A percentile compares a stretch with the other conserved stretches of the same genome.
Evolutionary conservation across 176 grass and related monocot genomes (phyloP).

Genomic region (Zizania latifolia): DNA sequence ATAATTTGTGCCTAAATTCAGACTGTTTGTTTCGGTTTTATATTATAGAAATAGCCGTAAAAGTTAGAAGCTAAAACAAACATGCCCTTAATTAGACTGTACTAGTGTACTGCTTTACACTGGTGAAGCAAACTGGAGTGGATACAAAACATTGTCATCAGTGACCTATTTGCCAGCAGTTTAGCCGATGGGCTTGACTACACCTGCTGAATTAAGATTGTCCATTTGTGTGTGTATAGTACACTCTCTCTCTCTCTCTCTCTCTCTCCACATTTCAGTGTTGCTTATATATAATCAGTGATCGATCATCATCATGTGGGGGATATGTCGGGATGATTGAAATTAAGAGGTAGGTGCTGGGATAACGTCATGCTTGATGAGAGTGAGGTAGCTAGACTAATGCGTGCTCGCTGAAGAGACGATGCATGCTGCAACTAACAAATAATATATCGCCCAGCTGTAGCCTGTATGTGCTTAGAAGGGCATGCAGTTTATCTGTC

Average conservation of each 20-base stretch:
- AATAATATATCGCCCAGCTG: background rate
- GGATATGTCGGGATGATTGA: slow-evolving; percentile 5
- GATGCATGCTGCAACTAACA: background rate
- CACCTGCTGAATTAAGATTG: background rate
- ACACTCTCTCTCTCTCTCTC: too few species aligned
- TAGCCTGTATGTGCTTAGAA: too few species aligned
- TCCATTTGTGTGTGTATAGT: background rate
- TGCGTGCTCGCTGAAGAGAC: background rate
- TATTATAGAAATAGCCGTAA: too few species aligned
- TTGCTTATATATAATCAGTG: background rate
- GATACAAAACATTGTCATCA: background rate
- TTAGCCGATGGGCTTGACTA: background rate
- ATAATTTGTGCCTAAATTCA: too few species aligned
- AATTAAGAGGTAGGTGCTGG: slow-evolving; percentile 14
- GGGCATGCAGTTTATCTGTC: background rate
- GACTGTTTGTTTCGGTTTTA: too few species aligned
- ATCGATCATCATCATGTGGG: slow-evolving; percentile 8
- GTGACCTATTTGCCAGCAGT: background rate
- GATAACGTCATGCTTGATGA: slow-evolving; percentile 25
- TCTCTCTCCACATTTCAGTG: background rate
- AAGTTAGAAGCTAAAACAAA: too few species aligned
- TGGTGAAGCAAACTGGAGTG: background rate
- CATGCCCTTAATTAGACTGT: too few species aligned
- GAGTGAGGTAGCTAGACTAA: background rate
- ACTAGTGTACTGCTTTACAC: background rate